Conservation (phyloP, 495 filamentous ascomycete species). For the Aspergillus taichungensis region DNA sequence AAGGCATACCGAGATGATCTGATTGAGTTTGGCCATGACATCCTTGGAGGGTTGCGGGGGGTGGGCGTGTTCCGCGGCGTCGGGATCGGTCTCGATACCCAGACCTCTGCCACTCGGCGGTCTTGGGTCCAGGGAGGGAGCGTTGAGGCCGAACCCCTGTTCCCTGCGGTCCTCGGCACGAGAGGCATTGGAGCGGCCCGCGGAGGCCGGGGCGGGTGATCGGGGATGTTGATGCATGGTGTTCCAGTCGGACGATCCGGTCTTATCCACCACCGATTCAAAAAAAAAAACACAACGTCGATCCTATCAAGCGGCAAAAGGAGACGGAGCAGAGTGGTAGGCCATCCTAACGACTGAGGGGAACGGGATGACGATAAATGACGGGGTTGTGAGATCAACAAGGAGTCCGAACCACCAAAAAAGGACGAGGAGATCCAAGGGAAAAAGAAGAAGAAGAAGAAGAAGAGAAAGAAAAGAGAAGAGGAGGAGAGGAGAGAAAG, state of each 20-base stretch:
- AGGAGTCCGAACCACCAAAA: constrained; percentile 1
- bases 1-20: constrained; percentile 73
- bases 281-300: neutral
- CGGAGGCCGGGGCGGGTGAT: constrained; percentile 57
- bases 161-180: constrained; percentile 68
- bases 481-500: constrained; percentile 11
- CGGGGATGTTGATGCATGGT: constrained; percentile 81
- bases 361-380: no score
- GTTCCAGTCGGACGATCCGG: neutral
- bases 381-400: no score
- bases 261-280: no score
- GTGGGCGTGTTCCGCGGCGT: constrained; percentile 33
- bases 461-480: constrained; percentile 10
- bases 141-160: constrained; percentile 29
- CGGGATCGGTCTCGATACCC: constrained; percentile 35
- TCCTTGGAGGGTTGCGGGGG: constrained; percentile 39
- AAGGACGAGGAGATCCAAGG: neutral
- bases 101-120: constrained; percentile 28
- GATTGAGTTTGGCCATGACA: constrained; percentile 67
- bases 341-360: constrained; percentile 31
- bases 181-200: constrained; percentile 55
- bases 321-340: constrained; percentile 19
- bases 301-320: constrained; percentile 29
- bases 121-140: constrained; percentile 28
- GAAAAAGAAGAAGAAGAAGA: neutral